Percentiles rank a stretch among this genome's conserved stretches.
phyloP scores from a whole-genome alignment of 495 filamentous ascomycete genomes.

The Tuber indicum region DNA sequence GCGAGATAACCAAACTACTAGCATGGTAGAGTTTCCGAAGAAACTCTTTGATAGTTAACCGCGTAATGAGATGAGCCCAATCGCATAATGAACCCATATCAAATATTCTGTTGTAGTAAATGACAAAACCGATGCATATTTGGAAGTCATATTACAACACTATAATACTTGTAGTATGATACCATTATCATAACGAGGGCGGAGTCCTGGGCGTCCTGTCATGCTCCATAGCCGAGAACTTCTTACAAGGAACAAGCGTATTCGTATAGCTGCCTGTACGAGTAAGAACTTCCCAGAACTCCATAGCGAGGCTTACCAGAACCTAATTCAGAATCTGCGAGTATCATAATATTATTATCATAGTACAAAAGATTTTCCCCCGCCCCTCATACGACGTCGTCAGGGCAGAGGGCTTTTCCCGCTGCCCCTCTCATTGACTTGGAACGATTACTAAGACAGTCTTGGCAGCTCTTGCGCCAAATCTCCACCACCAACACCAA shows the following conservation, averaged over 20 bases:
- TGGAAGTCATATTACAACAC: too few relatives aligned
- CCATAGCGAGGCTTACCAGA: not conserved
- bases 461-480: constrained; percentile 27
- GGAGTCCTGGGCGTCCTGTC: not conserved
- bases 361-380: not conserved
- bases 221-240: not conserved
- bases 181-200: not conserved
- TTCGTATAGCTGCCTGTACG: not conserved
- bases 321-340: not conserved
- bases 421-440: constrained; percentile 1
- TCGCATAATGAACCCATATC: too few relatives aligned
- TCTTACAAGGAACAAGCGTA: not conserved
- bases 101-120: too few relatives aligned
- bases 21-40: too few relatives aligned
- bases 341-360: too few relatives aligned
- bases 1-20: too few relatives aligned
- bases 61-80: too few relatives aligned
- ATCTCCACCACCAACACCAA: constrained; percentile 26
- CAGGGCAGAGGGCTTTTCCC: not conserved
- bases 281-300: not conserved
- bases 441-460: constrained; percentile 23
- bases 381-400: not conserved
- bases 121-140: too few relatives aligned
- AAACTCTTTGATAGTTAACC: too few relatives aligned
- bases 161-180: too few relatives aligned